A percentile compares a stretch with the other conserved stretches of the same genome.
phyloP scores from a whole-genome alignment of 805 yeast genomes.

The Hermanozyma aechmeae region DNA sequence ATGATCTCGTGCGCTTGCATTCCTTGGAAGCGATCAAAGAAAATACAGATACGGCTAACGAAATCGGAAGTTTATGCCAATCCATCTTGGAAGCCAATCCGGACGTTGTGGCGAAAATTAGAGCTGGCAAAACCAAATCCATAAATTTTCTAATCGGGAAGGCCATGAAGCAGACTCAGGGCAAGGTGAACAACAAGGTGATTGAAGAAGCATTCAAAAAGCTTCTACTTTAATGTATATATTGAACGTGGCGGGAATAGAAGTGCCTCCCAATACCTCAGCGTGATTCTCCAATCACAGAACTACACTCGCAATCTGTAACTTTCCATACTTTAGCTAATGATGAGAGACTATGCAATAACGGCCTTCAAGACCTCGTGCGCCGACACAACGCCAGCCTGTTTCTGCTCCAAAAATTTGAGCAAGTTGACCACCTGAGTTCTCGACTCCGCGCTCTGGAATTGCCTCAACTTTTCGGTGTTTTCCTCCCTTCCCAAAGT shows the following conservation, averaged over 20 bases:
- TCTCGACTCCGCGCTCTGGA: slow-evolving; percentile 60
- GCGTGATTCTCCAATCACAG: not conserved
- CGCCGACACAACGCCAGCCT: slow-evolving; percentile 52
- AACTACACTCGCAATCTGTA: not conserved
- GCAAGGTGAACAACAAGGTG: slow-evolving; percentile 36
- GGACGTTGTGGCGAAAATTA: slow-evolving; percentile 48
- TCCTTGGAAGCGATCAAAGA: slow-evolving; percentile 30
- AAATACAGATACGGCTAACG: slow-evolving; percentile 24
- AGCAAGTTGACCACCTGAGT: slow-evolving; percentile 59
- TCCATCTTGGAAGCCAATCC: slow-evolving; percentile 37
- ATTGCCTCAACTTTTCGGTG: slow-evolving; percentile 70
- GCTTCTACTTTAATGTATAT: slow-evolving; percentile 5
- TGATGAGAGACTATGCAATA: no score
- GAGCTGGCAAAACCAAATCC: slow-evolving; percentile 52
- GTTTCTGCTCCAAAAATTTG: slow-evolving; percentile 60
- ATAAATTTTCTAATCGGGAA: slow-evolving; percentile 75
- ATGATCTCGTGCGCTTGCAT: slow-evolving; percentile 42
- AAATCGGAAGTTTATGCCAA: slow-evolving; percentile 35
- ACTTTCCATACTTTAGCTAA: no score
- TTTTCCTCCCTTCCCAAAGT: slow-evolving; percentile 83
- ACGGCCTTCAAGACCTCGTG: slow-evolving; percentile 38
- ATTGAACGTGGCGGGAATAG: not conserved
- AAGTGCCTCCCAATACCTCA: not conserved
- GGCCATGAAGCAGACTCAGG: slow-evolving; percentile 75
- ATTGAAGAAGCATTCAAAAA: slow-evolving; percentile 17